Conservation (phyloP, 2,329 filamentous ascomycete genomes). For the Fusarium bactridioides region DNA sequence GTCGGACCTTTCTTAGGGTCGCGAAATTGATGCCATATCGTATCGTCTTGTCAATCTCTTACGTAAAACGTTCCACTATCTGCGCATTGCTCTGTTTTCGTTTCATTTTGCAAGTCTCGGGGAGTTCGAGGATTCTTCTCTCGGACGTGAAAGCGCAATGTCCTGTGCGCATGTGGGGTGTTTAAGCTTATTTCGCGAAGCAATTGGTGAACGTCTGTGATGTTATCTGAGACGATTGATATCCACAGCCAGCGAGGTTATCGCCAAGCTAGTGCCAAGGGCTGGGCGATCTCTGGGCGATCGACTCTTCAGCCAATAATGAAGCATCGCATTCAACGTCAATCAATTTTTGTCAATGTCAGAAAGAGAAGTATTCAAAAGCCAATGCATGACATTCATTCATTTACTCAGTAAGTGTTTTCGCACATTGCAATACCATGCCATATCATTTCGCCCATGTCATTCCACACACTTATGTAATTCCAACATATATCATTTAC, state of each 20-base stretch:
- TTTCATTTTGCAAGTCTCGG: not conserved
- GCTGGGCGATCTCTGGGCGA: constrained; percentile 34
- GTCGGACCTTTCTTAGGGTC: not conserved
- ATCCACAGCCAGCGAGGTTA: constrained; percentile 15
- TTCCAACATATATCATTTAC: not conserved
- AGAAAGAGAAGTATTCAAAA: not conserved
- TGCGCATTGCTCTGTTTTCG: not conserved
- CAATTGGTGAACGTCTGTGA: not conserved
- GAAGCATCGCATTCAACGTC: constrained; percentile 1
- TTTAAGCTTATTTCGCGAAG: constrained; percentile 36
- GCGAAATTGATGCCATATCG: not conserved
- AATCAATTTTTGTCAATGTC: not conserved
- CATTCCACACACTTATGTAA: not conserved
- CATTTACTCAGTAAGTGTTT: not conserved
- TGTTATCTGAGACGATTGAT: not conserved
- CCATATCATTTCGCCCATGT: not conserved
- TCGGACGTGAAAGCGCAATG: not conserved
- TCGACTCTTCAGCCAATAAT: constrained; percentile 14
- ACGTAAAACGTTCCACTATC: not conserved
- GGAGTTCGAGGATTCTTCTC: constrained; percentile 25
- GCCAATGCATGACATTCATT: not conserved
- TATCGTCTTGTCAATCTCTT: not conserved
- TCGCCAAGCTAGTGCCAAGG: constrained; percentile 34
- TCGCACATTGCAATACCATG: not conserved
- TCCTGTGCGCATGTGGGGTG: not conserved